These are phyloP conservation scores for Pythium dissotocum DNA, from an alignment of 352 stramenopile species.

Conservation along the genomic window DNA sequence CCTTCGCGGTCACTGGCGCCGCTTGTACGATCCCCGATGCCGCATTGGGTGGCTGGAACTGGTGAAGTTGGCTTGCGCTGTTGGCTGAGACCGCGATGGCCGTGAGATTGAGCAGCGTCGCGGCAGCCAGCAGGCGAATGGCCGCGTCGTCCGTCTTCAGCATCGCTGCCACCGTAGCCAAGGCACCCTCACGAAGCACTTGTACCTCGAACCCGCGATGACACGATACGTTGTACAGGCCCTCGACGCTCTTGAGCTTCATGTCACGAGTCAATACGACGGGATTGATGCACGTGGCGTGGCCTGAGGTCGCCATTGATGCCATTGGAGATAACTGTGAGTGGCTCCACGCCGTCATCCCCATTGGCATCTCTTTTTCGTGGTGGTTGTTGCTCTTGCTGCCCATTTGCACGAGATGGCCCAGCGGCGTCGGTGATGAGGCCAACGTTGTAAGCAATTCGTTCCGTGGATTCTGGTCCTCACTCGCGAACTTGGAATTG, in stretches of 20 bases:
- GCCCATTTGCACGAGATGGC: constrained; percentile 46
- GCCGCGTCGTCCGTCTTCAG: constrained; percentile 72
- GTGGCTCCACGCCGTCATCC: constrained; percentile 8
- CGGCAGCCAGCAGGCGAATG: constrained; percentile 61
- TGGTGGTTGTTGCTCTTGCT: constrained; percentile 25
- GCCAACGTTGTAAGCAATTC: constrained; percentile 50
- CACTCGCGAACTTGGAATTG: constrained; percentile 58
- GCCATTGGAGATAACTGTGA: background rate
- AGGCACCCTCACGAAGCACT: constrained; percentile 64
- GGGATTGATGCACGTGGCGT: background rate
- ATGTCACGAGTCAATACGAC: constrained; percentile 55
- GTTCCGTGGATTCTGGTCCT: constrained; percentile 56
- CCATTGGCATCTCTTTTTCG: constrained; percentile 2
- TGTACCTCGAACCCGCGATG: constrained; percentile 73
- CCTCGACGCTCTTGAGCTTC: constrained; percentile 77
- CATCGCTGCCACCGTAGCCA: constrained; percentile 56
- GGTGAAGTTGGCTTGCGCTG: background rate
- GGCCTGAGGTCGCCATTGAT: background rate
- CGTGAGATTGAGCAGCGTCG: constrained; percentile 81
- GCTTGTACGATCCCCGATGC: background rate
- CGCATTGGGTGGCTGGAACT: background rate
- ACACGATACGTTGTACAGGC: constrained; percentile 79
- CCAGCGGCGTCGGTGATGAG: constrained; percentile 45
- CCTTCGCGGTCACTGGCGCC: constrained; percentile 34
- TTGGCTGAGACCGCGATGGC: constrained; percentile 9